Conservation (phyloP, 108 stramenopile genomes). For the Pseudonitzschia pungens region DNA sequence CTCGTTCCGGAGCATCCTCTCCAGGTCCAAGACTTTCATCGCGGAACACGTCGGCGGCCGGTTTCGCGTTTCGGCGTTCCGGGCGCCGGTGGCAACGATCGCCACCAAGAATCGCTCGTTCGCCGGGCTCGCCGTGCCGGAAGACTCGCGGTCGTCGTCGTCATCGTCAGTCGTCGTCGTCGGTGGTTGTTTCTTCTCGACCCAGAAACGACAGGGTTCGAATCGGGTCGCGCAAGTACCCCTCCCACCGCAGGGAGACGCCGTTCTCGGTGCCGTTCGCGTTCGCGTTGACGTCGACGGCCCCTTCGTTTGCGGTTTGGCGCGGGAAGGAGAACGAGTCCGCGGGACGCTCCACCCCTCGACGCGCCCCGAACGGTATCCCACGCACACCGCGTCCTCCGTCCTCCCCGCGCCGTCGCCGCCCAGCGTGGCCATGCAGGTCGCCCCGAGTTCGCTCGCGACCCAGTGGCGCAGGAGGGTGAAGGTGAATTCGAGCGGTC, state of each 20-base stretch:
- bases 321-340: background rate
- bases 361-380: constrained; percentile 5
- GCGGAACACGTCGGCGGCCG: constrained; percentile 2
- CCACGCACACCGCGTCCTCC: constrained; percentile 5
- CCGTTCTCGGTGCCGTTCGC: background rate
- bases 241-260: background rate
- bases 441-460: background rate
- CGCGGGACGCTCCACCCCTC: constrained; percentile 1
- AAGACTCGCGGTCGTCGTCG: no score
- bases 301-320: background rate
- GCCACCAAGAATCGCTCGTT: background rate
- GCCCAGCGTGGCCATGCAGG: constrained; percentile 13
- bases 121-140: background rate
- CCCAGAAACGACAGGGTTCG: constrained; percentile 13
- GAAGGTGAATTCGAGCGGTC: background rate
- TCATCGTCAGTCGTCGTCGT: no score
- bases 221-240: constrained; percentile 4
- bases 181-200: no score
- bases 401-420: background rate
- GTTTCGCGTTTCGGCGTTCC: background rate
- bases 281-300: background rate
- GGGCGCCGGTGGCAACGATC: background rate
- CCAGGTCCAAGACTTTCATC: constrained; percentile 19
- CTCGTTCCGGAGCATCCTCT: background rate
- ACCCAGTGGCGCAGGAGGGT: background rate